Conservation (phyloP, 108 stramenopile genomes). For the Cyclotella sp. region DNA sequence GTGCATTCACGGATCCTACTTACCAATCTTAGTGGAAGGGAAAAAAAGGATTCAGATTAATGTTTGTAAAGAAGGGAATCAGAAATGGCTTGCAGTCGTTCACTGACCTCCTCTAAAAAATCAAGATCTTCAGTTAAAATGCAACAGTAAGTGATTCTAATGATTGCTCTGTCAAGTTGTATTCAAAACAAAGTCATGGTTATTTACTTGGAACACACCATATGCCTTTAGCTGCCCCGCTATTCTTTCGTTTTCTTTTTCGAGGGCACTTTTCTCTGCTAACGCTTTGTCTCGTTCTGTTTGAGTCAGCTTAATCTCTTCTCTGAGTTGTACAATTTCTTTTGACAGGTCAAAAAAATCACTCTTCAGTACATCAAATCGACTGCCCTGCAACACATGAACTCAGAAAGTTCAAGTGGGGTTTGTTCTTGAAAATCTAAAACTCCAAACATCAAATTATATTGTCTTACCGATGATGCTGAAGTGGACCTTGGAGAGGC, state of each 20-base stretch:
- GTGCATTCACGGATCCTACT: no score
- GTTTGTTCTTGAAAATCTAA: no score
- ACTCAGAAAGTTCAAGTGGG: background rate
- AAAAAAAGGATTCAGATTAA: no score
- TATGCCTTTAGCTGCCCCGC: slow-evolving; percentile 9
- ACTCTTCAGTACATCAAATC: background rate
- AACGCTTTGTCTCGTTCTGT: background rate
- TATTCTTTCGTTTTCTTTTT: slow-evolving; percentile 37
- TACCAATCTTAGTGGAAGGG: slow-evolving; percentile 13
- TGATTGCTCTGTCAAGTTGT: no score
- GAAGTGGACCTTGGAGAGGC: background rate
- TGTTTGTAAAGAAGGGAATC: background rate
- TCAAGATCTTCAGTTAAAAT: slow-evolving; percentile 22
- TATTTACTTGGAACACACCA: slow-evolving; percentile 3
- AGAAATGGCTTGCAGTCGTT: background rate
- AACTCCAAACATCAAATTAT: background rate
- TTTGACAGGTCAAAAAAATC: background rate
- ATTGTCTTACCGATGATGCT: background rate
- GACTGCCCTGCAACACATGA: background rate
- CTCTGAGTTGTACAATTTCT: background rate
- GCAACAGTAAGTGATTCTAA: no score
- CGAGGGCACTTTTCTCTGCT: background rate
- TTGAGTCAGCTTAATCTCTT: background rate
- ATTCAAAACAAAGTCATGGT: background rate
- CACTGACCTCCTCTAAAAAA: slow-evolving; percentile 45